Conservation (phyloP, 768 basidiomycete species). For the Pleurotus tuoliensis region DNA sequence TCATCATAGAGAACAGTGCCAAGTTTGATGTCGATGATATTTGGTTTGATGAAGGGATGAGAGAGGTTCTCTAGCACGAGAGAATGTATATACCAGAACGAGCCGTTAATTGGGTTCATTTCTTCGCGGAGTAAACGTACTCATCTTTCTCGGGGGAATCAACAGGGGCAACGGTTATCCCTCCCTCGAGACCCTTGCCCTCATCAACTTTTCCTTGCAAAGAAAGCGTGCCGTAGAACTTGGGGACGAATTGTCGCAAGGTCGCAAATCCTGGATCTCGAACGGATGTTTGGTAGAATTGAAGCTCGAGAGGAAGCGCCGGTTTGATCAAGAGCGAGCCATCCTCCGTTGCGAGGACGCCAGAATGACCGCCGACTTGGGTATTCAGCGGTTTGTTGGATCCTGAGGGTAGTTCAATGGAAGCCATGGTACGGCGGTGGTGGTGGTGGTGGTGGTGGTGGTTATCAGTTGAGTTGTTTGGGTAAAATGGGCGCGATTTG, state of each 20-base stretch:
- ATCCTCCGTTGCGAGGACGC: constrained; percentile 68
- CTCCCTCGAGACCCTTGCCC: constrained; percentile 22
- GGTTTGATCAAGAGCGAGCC: constrained; percentile 82
- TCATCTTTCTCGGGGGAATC: constrained; percentile 41
- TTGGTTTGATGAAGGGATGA: constrained; percentile 71
- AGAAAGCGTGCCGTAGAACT: constrained; percentile 74
- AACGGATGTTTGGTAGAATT: constrained; percentile 64
- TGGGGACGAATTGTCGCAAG: constrained; percentile 62
- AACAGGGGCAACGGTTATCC: constrained; percentile 20
- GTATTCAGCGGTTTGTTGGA: constrained; percentile 35
- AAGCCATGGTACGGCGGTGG: neutral
- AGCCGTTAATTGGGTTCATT: neutral
- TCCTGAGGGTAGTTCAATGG: constrained; percentile 9
- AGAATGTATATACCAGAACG: constrained; percentile 41
- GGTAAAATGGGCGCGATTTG: neutral
- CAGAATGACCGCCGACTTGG: constrained; percentile 82
- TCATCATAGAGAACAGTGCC: constrained; percentile 87
- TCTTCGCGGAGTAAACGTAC: neutral
- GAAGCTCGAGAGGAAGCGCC: constrained; percentile 56
- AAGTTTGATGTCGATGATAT: constrained; percentile 89
- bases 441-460: too few species aligned
- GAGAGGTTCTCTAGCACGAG: constrained; percentile 86
- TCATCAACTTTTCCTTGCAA: constrained; percentile 60
- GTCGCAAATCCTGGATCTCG: constrained; percentile 34
- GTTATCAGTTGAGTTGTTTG: neutral